Base-by-base conservation (phyloP, 164 flowering plant species). In the Nymphaea colorata region DNA sequence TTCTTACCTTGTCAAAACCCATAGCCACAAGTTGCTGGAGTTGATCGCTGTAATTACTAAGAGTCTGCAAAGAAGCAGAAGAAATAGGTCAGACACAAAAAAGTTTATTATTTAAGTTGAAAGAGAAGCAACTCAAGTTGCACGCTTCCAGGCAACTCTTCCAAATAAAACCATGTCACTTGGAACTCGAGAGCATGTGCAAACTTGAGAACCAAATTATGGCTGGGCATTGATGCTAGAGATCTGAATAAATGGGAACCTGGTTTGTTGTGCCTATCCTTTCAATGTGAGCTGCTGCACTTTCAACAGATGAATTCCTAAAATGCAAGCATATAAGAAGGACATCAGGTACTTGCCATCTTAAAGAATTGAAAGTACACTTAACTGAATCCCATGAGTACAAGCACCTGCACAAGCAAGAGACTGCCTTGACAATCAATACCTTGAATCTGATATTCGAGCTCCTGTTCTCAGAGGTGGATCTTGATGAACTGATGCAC, bases 1-100 rank as follows among this genome's bases (percentile, higher is more conserved):
- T 10, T 8, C 63, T 15, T 80, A 94, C 99, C 93, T 72, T 86
- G 51, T 95, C 99, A 79, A 92, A 95, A 64, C 99, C 99, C 96
- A 95, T 95, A 41, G 94, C 79, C 4, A 87, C 91, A 45, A 95
- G 93, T 70, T 85, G 85, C 66, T 84, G 76, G 53, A 89, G 74
- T 69, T 87, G 83, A 71, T 84, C 93, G 44, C 84, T 83, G 42
- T 86, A 85, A 59, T 71, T 80, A 76, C 68, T 77, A 44, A 76
- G 61, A 62, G 18, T 79, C 94, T 89, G 83, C 79, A 81, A 66
- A 45, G 17, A 62, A 18, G 3, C 7, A 68, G 16, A 59, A 44
- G 25, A 51, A 60, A 4, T 45, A 51, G 72, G 47, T 57, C 59
- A 41, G 55, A 62, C 67, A 47, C 44, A 44, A 43, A 4, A 44